Evolutionary conservation across 768 basidiomycete genomes (phyloP).

Genomic region (Termitomyces titanicus): DNA sequence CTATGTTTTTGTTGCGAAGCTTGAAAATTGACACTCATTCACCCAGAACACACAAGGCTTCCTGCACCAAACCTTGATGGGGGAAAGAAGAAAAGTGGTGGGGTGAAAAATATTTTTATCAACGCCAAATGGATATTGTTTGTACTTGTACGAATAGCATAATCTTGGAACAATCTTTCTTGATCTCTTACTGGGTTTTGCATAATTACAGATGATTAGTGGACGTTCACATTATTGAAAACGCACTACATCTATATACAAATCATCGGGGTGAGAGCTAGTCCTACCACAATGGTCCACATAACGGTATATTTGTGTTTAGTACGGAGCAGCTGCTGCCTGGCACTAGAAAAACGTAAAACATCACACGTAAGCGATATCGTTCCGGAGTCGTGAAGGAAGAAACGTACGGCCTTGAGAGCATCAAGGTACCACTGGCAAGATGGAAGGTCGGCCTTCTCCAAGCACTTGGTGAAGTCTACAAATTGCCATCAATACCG

Average conservation of each 20-base stretch:
- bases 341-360: conserved; percentile 53
- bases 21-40: conserved; percentile 11
- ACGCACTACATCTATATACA: conserved; percentile 11
- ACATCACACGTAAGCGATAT: conserved; percentile 4
- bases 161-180: not conserved
- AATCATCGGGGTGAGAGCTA: not conserved
- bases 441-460: conserved; percentile 73
- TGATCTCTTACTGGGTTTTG: not conserved
- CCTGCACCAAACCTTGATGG: not conserved
- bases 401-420: conserved; percentile 71
- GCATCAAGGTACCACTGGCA: conserved; percentile 89
- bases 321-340: conserved; percentile 64
- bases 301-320: conserved; percentile 5
- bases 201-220: not conserved
- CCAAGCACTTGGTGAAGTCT: conserved; percentile 86
- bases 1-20: not conserved
- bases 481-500: conserved; percentile 1
- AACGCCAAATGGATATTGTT: not conserved
- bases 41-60: conserved; percentile 6
- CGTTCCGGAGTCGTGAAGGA: not conserved
- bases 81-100: not conserved
- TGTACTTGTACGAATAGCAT: not conserved
- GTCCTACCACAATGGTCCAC: not conserved
- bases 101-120: not conserved
- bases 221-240: conserved; percentile 7